These are phyloP conservation scores for Nemania sp. DNA, from an alignment of 2,329 filamentous ascomycete species.

Conservation along the genomic window DNA sequence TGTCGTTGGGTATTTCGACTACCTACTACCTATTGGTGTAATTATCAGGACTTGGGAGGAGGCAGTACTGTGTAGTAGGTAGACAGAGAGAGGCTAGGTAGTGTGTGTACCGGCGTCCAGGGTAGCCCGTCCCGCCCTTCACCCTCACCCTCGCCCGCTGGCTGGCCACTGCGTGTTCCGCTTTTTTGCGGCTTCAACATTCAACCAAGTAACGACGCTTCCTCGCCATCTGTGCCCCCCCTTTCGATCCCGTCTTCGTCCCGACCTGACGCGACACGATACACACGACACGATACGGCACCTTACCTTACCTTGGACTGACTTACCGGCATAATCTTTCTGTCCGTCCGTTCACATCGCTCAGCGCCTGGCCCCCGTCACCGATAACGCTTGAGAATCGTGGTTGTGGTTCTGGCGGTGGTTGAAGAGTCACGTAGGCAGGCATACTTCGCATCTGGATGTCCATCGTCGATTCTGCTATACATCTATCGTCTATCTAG, in stretches of 20 bases:
- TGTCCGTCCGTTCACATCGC: neutral
- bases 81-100: no score
- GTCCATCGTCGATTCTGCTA: slow-evolving; percentile 2
- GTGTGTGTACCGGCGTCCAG: slow-evolving; percentile 5
- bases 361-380: neutral
- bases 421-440: neutral
- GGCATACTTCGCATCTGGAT: neutral
- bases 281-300: neutral
- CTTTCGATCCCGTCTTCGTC: neutral
- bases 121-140: slow-evolving; percentile 15
- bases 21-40: no score
- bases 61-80: neutral
- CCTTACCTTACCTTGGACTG: no score
- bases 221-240: neutral
- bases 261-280: neutral
- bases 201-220: slow-evolving; percentile 7
- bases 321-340: neutral
- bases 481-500: no score
- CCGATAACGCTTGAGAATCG: neutral
- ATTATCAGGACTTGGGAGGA: neutral
- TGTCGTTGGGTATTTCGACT: no score
- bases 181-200: slow-evolving; percentile 16
- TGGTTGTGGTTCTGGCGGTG: no score
- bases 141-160: slow-evolving; percentile 27
- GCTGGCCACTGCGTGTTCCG: slow-evolving; percentile 29